Evolutionary conservation across 148 eudicot species (phyloP).

Genomic region (Linanthus parryae): DNA sequence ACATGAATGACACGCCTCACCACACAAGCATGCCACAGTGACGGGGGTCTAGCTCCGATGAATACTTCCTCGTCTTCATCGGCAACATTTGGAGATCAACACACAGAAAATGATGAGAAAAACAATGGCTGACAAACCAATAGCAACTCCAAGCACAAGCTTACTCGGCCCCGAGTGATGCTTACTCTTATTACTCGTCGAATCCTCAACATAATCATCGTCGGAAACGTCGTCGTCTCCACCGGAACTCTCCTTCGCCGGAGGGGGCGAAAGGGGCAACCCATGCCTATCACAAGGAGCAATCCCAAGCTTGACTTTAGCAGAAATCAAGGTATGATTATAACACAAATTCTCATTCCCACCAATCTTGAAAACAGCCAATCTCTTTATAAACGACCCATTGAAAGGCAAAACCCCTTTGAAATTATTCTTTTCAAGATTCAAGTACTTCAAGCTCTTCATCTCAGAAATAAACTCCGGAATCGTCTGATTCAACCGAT

Average conservation of each 20-base stretch:
- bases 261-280: constrained; percentile 58
- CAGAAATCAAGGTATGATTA: constrained; percentile 40
- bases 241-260: constrained; percentile 29
- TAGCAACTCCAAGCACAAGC: constrained; percentile 85
- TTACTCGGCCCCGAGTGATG: constrained; percentile 59
- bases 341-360: constrained; percentile 70
- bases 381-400: constrained; percentile 48
- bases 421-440: constrained; percentile 66
- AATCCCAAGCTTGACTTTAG: constrained; percentile 74
- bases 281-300: constrained; percentile 81
- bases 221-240: constrained; percentile 5
- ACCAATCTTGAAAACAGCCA: constrained; percentile 58
- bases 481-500: too few species aligned
- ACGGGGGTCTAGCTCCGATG: too few species aligned
- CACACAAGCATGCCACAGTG: too few species aligned
- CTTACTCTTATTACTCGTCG: constrained; percentile 12
- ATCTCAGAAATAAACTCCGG: too few species aligned
- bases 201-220: constrained; percentile 32
- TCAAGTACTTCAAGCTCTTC: constrained; percentile 57
- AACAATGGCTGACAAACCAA: constrained; percentile 76
- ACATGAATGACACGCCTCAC: too few species aligned
- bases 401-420: constrained; percentile 83
- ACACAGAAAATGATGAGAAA: constrained; percentile 72
- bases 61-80: constrained; percentile 26
- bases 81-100: constrained; percentile 58